Evolutionary conservation across 305 asterid species (phyloP).

Genomic region (Plantago lanceolata): DNA sequence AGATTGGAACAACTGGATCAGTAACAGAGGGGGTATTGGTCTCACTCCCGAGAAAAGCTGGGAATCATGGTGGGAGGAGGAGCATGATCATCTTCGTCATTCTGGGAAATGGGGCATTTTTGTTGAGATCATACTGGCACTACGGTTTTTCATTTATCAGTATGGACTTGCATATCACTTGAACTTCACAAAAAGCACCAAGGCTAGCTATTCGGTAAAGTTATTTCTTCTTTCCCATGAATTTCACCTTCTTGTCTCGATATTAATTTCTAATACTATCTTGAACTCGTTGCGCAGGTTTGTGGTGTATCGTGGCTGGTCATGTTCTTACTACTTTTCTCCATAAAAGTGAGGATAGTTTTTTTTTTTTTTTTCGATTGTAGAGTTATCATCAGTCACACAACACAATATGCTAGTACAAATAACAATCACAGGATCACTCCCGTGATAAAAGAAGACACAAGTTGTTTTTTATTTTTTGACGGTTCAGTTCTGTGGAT

Average conservation of each 20-base stretch:
- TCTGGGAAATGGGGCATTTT: conserved; percentile 71
- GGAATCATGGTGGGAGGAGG: conserved; percentile 99
- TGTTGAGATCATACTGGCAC: conserved; percentile 64
- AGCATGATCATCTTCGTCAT: conserved; percentile 83
- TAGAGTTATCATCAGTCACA: not conserved
- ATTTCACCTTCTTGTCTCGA: not conserved
- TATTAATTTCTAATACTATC: not conserved
- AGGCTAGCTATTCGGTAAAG: not conserved
- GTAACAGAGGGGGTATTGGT: conserved; percentile 87
- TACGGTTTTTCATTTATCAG: conserved; percentile 80
- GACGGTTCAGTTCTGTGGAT: not conserved
- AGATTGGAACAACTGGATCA: conserved; percentile 90
- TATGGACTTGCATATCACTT: conserved; percentile 86
- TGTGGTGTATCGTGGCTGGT: conserved; percentile 86
- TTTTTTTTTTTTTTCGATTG: not conserved
- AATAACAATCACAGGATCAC: no score
- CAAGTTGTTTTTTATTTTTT: not conserved
- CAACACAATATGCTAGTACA: not conserved
- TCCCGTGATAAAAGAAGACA: not conserved
- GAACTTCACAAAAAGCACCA: conserved; percentile 39
- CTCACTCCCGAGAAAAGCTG: conserved; percentile 87
- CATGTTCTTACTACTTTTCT: conserved; percentile 60
- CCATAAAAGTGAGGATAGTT: conserved; percentile 65
- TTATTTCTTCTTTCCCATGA: not conserved
- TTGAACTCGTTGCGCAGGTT: conserved; percentile 45